A percentile compares a stretch with the other conserved stretches of the same genome.
These are phyloP conservation scores for Diutina mesorugosa DNA, from an alignment of 1,139 yeast species.

Conservation along the genomic window DNA sequence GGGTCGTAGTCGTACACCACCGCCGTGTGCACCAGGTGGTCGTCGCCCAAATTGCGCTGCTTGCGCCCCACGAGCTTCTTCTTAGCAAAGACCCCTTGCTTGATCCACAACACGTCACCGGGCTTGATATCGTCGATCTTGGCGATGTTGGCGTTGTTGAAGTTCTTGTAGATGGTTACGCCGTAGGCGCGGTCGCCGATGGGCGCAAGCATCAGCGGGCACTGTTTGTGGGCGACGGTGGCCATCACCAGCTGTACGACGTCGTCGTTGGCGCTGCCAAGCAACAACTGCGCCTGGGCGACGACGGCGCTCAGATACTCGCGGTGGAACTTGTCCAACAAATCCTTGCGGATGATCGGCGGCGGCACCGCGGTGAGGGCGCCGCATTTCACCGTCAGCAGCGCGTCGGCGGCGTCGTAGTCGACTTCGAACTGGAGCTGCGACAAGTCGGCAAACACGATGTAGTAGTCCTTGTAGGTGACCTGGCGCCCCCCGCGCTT, in stretches of 20 bases:
- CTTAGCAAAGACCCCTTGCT: conserved; percentile 61
- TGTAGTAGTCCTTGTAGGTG: conserved; percentile 53
- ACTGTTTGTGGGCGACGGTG: conserved; percentile 1
- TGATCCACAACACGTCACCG: conserved; percentile 74
- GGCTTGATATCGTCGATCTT: conserved; percentile 55
- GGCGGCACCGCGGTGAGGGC: conserved; percentile 28
- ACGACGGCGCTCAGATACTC: conserved; percentile 31
- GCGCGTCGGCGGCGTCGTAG: conserved; percentile 45
- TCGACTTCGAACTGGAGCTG: conserved; percentile 48
- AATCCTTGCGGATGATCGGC: conserved; percentile 34
- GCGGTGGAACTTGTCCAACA: conserved; percentile 37
- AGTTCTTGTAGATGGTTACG: conserved; percentile 49
- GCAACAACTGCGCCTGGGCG: conserved; percentile 24
- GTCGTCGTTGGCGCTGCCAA: conserved; percentile 23
- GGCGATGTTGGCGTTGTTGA: conserved; percentile 37
- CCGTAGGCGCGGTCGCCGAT: conserved; percentile 67
- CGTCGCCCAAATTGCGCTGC: conserved; percentile 27
- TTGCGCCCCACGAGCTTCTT: conserved; percentile 35
- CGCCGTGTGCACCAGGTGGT: conserved; percentile 15
- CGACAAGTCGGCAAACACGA: conserved; percentile 62
- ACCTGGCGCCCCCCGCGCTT: conserved; percentile 47
- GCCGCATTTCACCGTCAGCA: conserved; percentile 33
- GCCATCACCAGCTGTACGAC: conserved; percentile 2
- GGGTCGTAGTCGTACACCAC: conserved; percentile 61
- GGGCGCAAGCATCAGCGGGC: conserved; percentile 19